Conservation (phyloP, 2,329 filamentous ascomycete species). For the Orbilia quercus region DNA sequence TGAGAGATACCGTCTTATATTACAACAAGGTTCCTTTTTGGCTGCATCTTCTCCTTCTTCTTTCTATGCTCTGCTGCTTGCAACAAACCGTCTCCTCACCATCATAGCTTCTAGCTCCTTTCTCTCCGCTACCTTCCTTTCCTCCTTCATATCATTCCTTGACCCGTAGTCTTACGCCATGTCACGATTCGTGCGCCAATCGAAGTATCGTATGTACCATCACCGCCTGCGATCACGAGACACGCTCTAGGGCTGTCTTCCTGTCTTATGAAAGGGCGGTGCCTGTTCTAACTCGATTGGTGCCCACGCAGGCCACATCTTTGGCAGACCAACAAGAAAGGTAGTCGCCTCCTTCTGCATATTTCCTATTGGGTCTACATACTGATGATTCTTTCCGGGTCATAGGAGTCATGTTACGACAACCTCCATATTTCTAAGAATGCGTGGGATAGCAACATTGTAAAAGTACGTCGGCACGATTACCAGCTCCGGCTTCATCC, state of each 20-base stretch:
- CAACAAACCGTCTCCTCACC: slow-evolving; percentile 8
- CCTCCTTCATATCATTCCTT: slow-evolving; percentile 28
- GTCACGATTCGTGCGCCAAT: slow-evolving; percentile 73
- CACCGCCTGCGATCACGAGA: slow-evolving; percentile 44
- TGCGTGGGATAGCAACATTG: slow-evolving; percentile 98
- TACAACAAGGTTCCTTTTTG: background rate
- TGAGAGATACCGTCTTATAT: slow-evolving; percentile 1
- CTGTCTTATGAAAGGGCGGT: slow-evolving; percentile 1
- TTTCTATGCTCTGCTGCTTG: slow-evolving; percentile 15
- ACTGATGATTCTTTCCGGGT: slow-evolving; percentile 8
- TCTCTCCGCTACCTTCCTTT: slow-evolving; percentile 7
- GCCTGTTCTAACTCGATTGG: slow-evolving; percentile 58
- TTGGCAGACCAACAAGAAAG: slow-evolving; percentile 93
- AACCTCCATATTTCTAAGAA: slow-evolving; percentile 97
- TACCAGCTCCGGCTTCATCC: slow-evolving; percentile 32
- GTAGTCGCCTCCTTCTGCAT: slow-evolving; percentile 62
- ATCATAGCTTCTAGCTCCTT: slow-evolving; percentile 5
- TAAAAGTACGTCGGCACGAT: slow-evolving; percentile 75
- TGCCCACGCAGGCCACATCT: slow-evolving; percentile 83
- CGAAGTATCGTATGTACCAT: slow-evolving; percentile 73
- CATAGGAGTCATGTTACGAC: slow-evolving; percentile 92
- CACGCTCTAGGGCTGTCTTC: slow-evolving; percentile 44
- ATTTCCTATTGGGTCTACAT: slow-evolving; percentile 3
- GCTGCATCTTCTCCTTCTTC: slow-evolving; percentile 43
- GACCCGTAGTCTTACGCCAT: slow-evolving; percentile 20